Base-by-base conservation (phyloP, 1,139 yeast genomes). In the Protomyces pachydermus region DNA sequence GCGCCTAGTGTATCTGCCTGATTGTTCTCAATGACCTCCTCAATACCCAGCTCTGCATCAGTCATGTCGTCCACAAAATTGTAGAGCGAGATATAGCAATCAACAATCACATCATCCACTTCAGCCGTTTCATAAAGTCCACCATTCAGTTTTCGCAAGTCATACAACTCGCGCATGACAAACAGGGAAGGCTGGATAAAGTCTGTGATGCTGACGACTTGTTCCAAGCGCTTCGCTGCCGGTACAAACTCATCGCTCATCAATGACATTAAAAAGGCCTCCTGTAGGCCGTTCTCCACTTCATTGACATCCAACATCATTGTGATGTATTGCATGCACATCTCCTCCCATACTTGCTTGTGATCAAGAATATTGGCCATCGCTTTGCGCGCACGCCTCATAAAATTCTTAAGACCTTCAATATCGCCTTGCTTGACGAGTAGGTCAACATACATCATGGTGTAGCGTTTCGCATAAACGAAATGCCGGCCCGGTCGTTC, bases 401-500 rank as follows among this genome's bases (percentile, higher is more conserved):
- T 79, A 72, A 91, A 80, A 10, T 78, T 74, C 5, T 85, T 79
- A 68, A 93, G 76, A 0, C 84, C 79, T 20, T 80, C 81, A 56
- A 87, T 77, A 71, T 91, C 95, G 9, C 79, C 76, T 10, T 82
- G 79, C 37, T 77, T 74, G 51, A 80, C 77, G 35, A 89, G 75
- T 32, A 91, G 71, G 32, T 82, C 82, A 61, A 87, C 80, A 70
- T 81, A 85, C 71, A 86, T 87, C 62, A 77, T 74, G 16, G 89
- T 82, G 71, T 93, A 93, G 66, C 85, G 84, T 68, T 80, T 81
- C 18, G 88, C 87, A 74, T 88, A 91, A 46, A 83, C 83, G 72
- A 90, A 93, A 74, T 93, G 97, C 70, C 88, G 89, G 0, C 99
- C 99, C 0, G 98, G 95, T 18, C 96, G 77, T 74, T 95, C 98